A percentile compares a stretch with the other conserved stretches of the same genome.
These are phyloP conservation scores for Pichia nanzhaoensis DNA, from an alignment of 805 yeast genomes.

Conservation along the genomic window DNA sequence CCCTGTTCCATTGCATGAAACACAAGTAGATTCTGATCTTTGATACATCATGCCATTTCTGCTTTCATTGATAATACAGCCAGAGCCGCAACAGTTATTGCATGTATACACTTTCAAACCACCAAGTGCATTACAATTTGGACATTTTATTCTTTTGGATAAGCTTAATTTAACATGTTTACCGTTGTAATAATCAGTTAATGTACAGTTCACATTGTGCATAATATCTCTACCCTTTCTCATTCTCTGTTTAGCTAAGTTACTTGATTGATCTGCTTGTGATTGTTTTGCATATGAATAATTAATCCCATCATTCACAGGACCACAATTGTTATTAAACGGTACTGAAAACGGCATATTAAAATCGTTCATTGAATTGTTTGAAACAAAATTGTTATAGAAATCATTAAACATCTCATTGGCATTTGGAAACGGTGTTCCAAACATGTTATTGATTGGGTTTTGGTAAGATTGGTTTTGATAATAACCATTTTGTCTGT, in stretches of 20 bases:
- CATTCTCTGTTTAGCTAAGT: background rate
- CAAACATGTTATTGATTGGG: background rate
- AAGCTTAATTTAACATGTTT: constrained; percentile 49
- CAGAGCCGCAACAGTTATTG: constrained; percentile 36
- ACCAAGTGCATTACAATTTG: constrained; percentile 47
- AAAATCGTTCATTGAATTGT: background rate
- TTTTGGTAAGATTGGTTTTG: background rate
- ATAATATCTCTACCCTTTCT: constrained; percentile 48
- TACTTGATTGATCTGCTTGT: background rate
- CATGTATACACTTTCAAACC: constrained; percentile 32
- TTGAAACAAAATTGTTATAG: background rate
- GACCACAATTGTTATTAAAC: background rate
- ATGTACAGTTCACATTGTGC: constrained; percentile 45
- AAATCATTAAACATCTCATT: constrained; percentile 4
- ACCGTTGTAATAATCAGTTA: constrained; percentile 55
- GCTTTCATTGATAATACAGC: constrained; percentile 33
- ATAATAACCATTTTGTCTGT: background rate
- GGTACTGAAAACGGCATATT: background rate
- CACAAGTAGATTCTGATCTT: constrained; percentile 38
- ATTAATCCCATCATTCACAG: background rate
- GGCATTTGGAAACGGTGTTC: background rate
- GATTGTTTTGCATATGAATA: background rate
- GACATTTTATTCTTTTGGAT: constrained; percentile 44
- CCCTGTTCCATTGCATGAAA: constrained; percentile 39
- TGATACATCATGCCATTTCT: constrained; percentile 42